Conservation (phyloP, 208 protist genomes). For the Trypanosoma conorhini region DNA sequence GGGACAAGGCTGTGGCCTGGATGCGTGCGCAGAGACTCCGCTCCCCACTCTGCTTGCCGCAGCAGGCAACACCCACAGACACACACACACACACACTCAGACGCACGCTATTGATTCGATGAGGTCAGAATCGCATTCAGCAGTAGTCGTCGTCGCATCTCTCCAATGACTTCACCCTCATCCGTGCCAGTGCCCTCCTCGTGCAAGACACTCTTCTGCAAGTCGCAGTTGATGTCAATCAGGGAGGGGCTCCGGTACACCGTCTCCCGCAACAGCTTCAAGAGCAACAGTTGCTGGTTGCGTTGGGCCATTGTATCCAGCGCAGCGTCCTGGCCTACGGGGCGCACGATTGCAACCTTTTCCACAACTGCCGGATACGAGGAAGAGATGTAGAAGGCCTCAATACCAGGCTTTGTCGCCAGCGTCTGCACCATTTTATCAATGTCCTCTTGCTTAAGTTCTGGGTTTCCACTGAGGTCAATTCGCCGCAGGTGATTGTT, state of each 20-base stretch:
- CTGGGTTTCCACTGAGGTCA: constrained; percentile 44
- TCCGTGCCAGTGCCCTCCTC: constrained; percentile 16
- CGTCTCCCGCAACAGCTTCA: constrained; percentile 36
- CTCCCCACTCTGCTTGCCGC: neutral
- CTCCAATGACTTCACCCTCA: constrained; percentile 23
- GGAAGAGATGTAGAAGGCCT: constrained; percentile 44
- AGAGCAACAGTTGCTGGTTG: constrained; percentile 20
- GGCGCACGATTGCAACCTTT: constrained; percentile 6
- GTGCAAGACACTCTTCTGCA: constrained; percentile 9
- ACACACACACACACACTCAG: neutral
- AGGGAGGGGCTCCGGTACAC: constrained; percentile 36
- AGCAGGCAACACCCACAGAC: neutral
- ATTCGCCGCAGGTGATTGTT: constrained; percentile 34
- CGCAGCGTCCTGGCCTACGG: constrained; percentile 22
- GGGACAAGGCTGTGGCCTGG: neutral
- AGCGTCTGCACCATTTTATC: constrained; percentile 28
- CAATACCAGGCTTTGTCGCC: constrained; percentile 32
- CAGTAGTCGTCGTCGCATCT: constrained; percentile 48
- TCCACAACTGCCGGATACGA: constrained; percentile 10
- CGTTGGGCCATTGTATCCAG: constrained; percentile 11
- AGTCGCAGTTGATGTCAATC: constrained; percentile 36
- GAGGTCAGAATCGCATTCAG: constrained; percentile 49
- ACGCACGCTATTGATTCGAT: constrained; percentile 5
- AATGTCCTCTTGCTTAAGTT: constrained; percentile 34
- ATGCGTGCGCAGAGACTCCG: neutral